Conservation (phyloP, 371 early-diverging fungal genomes). For the Mortierella sp. region DNA sequence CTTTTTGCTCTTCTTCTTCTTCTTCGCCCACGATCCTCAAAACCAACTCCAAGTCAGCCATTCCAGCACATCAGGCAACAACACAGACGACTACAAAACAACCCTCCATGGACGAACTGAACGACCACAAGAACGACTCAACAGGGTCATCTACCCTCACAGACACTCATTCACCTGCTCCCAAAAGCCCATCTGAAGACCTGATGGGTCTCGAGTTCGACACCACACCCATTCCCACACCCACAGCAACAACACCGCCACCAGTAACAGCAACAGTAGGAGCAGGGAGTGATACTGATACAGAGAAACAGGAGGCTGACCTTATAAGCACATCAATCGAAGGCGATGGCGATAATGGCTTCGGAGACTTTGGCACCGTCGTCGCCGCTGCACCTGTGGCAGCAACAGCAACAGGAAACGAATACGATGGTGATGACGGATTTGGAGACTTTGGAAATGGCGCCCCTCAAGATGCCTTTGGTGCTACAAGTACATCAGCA, state of each 20-base stretch:
- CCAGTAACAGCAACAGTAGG: neutral
- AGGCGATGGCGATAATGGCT: constrained; percentile 4
- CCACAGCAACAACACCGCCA: neutral
- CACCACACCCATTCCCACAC: neutral
- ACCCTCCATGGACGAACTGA: constrained; percentile 4
- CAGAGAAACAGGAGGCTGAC: neutral
- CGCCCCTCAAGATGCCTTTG: neutral
- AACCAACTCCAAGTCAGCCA: neutral
- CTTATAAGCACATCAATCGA: neutral
- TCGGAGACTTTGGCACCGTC: constrained; percentile 16
- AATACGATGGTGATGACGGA: constrained; percentile 8
- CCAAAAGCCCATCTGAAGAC: constrained; percentile 15
- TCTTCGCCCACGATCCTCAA: constrained; percentile 1
- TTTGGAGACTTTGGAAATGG: constrained; percentile 40
- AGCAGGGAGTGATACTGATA: neutral
- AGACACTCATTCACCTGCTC: neutral
- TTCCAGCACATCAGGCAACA: neutral
- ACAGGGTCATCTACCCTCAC: neutral
- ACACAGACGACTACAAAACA: neutral
- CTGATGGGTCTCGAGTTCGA: constrained; percentile 6
- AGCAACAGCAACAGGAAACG: neutral
- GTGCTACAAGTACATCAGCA: neutral
- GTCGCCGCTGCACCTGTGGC: neutral
- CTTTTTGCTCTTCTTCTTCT: neutral
- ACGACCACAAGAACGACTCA: constrained; percentile 8